Conservation (phyloP, 1,284 basidiomycete species). For the Sporisorium sorghi region DNA sequence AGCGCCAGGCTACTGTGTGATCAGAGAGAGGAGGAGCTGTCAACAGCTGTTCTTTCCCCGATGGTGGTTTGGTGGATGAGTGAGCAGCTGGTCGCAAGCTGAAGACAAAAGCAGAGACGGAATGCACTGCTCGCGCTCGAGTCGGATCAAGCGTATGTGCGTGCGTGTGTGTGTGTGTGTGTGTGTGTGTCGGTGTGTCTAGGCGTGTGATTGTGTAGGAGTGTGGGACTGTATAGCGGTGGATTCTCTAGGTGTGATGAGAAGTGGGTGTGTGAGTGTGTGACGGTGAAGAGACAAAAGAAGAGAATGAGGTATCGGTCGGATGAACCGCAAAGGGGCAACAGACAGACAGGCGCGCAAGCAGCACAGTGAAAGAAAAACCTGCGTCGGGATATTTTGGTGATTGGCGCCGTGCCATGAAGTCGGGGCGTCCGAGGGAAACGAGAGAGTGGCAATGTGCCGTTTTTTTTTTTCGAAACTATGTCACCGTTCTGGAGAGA, state of each 20-base stretch:
- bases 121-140: not conserved
- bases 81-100: constrained; percentile 3
- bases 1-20: constrained; percentile 3
- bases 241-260: not conserved
- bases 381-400: no score
- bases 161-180: not conserved
- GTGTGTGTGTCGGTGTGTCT: no score
- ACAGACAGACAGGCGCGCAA: not conserved
- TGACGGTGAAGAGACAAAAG: not conserved
- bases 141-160: not conserved
- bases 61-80: constrained; percentile 5
- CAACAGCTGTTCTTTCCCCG: not conserved
- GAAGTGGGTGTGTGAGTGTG: not conserved
- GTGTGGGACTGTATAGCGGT: not conserved
- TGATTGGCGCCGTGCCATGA: no score
- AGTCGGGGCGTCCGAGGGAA: no score
- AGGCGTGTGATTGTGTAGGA: not conserved
- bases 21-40: not conserved
- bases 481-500: no score
- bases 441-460: no score
- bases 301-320: not conserved
- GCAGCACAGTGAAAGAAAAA: no score
- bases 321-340: not conserved
- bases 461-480: no score
- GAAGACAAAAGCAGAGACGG: not conserved